Conservation (phyloP, 1,284 basidiomycete genomes). For the Phellopilus nigrolimitatus region DNA sequence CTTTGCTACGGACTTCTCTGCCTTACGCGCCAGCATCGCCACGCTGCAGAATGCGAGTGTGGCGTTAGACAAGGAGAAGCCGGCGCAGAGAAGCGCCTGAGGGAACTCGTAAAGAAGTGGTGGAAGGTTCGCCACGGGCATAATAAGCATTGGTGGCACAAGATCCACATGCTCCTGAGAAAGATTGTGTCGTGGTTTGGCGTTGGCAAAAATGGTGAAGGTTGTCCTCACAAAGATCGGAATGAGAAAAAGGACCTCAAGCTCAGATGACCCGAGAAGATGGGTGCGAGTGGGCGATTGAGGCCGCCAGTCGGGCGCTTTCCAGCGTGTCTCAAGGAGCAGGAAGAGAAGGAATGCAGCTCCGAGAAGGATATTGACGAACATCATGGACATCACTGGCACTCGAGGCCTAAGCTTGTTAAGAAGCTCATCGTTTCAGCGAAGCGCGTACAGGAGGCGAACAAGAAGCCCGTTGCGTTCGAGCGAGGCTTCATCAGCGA, state of each 20-base stretch:
- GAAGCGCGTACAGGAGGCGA: conserved; percentile 59
- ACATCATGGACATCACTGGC: conserved; percentile 18
- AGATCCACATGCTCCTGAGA: conserved; percentile 8
- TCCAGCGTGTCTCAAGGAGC: conserved; percentile 19
- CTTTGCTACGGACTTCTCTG: conserved; percentile 16
- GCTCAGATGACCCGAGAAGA: not conserved
- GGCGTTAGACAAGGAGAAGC: conserved; percentile 51
- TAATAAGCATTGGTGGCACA: not conserved
- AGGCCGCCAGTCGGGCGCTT: conserved; percentile 20
- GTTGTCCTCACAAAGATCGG: not conserved
- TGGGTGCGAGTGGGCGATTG: conserved; percentile 12
- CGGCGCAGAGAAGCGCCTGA: conserved; percentile 30
- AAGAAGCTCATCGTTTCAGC: conserved; percentile 55
- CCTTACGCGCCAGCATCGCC: conserved; percentile 40
- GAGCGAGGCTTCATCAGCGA: conserved; percentile 84
- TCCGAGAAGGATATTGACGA: conserved; percentile 3
- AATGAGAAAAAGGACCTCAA: not conserved
- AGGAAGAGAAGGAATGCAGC: conserved; percentile 13
- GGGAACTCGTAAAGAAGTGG: conserved; percentile 15
- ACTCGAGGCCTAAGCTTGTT: conserved; percentile 23
- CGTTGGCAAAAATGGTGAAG: not conserved
- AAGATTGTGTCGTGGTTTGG: conserved; percentile 31
- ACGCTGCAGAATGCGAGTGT: conserved; percentile 47
- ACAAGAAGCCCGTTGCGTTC: conserved; percentile 69
- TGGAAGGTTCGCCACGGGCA: conserved; percentile 9